A percentile compares a stretch with the other conserved stretches of the same genome.
Evolutionary conservation across 371 early-diverging fungal genomes (phyloP).

Genomic region (Mortierella sp.): DNA sequence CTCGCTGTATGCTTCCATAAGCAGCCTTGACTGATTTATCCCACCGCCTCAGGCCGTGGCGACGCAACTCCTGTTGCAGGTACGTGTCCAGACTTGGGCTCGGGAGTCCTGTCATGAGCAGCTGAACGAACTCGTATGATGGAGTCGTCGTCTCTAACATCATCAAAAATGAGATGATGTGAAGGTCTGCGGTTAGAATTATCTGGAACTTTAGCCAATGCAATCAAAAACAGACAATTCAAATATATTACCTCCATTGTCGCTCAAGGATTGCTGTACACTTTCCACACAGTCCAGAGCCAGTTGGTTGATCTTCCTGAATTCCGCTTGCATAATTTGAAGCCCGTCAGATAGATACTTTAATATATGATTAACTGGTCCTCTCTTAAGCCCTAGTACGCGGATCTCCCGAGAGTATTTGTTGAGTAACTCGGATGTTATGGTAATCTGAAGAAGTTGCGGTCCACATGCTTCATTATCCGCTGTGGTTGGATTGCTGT

Average conservation of each 20-base stretch:
- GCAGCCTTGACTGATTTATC: constrained; percentile 27
- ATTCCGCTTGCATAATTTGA: constrained; percentile 34
- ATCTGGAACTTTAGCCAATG: no score
- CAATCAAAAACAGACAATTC: background rate
- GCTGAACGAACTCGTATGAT: constrained; percentile 35
- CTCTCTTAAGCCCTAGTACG: constrained; percentile 21
- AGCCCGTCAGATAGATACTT: constrained; percentile 31
- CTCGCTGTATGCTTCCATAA: constrained; percentile 24
- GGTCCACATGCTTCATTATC: background rate
- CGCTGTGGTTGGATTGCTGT: background rate
- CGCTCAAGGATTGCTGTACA: constrained; percentile 15
- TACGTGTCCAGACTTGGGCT: constrained; percentile 39
- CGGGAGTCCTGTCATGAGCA: constrained; percentile 39
- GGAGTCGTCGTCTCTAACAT: constrained; percentile 28
- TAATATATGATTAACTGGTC: constrained; percentile 20
- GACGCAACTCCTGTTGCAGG: constrained; percentile 35
- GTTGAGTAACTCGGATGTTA: constrained; percentile 20
- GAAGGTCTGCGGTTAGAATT: no score
- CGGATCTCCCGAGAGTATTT: constrained; percentile 34
- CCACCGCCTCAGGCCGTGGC: constrained; percentile 42
- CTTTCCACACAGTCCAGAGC: constrained; percentile 32
- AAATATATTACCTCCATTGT: constrained; percentile 30
- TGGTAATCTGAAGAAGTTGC: constrained; percentile 20
- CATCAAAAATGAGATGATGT: background rate
- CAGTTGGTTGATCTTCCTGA: constrained; percentile 23